Conservation (phyloP, 345 rosid genomes). For the Salix viminalis region DNA sequence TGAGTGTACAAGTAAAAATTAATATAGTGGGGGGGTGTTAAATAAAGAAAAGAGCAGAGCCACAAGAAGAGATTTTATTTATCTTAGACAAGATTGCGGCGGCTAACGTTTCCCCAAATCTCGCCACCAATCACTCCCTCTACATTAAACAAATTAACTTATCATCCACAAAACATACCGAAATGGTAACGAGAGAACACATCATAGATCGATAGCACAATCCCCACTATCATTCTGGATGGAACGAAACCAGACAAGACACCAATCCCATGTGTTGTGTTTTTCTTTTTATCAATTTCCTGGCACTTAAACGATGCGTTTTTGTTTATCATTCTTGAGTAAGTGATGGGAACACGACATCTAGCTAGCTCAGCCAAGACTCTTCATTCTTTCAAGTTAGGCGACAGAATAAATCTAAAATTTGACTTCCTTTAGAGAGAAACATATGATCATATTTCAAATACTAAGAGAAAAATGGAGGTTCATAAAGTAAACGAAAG, state of each 20-base stretch:
- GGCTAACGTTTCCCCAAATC: slow-evolving; percentile 46
- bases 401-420: neutral
- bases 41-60: neutral
- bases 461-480: neutral
- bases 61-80: neutral
- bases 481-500: neutral
- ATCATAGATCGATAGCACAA: no score
- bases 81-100: slow-evolving; percentile 29
- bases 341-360: slow-evolving; percentile 1
- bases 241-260: slow-evolving; percentile 12
- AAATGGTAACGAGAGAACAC: neutral
- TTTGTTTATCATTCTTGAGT: no score
- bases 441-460: neutral
- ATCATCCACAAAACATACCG: neutral
- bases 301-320: neutral
- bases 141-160: neutral
- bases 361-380: neutral
- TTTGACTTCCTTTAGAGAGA: neutral
- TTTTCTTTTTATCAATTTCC: neutral
- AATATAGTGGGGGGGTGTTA: neutral
- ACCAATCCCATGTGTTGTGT: slow-evolving; percentile 1
- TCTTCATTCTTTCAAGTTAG: neutral
- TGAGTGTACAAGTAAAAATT: neutral
- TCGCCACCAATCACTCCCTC: slow-evolving; percentile 54
- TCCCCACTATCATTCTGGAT: neutral